These are phyloP conservation scores for Sphaerulina musiva DNA, from an alignment of 2,329 filamentous ascomycete species.

Conservation along the genomic window DNA sequence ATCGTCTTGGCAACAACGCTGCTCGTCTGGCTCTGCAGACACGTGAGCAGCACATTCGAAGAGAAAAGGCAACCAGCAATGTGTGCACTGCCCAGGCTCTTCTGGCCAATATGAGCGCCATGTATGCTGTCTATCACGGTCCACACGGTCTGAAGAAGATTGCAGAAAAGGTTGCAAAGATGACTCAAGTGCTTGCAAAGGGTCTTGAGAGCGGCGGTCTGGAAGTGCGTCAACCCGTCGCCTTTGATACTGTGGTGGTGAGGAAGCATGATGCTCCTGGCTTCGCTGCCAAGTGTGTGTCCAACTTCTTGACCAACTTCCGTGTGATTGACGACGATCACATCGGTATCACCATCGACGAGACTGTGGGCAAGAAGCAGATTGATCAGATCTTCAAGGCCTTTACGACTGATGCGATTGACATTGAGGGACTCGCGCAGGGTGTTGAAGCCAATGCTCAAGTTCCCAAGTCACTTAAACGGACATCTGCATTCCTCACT, in stretches of 20 bases:
- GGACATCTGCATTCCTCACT: constrained; percentile 70
- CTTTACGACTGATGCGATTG: constrained; percentile 45
- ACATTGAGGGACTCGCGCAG: constrained; percentile 30
- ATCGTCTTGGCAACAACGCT: constrained; percentile 73
- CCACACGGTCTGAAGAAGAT: constrained; percentile 76
- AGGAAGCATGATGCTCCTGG: constrained; percentile 45
- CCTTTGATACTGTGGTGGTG: constrained; percentile 75
- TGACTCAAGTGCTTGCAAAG: constrained; percentile 56
- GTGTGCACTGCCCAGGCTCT: constrained; percentile 94
- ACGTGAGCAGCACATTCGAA: constrained; percentile 88
- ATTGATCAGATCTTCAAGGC: constrained; percentile 52
- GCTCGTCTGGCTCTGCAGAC: constrained; percentile 84
- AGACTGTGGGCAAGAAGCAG: constrained; percentile 56
- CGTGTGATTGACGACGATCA: constrained; percentile 55
- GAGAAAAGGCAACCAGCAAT: constrained; percentile 96
- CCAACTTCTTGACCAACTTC: constrained; percentile 53
- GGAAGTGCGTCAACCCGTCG: constrained; percentile 31
- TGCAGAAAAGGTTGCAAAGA: constrained; percentile 67
- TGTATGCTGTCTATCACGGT: constrained; percentile 92
- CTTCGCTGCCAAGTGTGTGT: constrained; percentile 45
- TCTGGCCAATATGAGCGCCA: constrained; percentile 89
- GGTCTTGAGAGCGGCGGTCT: constrained; percentile 52
- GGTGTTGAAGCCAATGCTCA: constrained; percentile 27
- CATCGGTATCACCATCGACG: constrained; percentile 71
- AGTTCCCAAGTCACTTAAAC: constrained; percentile 56